These are phyloP conservation scores for Plicaturopsis crispa DNA, from an alignment of 768 basidiomycete species.

Conservation along the genomic window DNA sequence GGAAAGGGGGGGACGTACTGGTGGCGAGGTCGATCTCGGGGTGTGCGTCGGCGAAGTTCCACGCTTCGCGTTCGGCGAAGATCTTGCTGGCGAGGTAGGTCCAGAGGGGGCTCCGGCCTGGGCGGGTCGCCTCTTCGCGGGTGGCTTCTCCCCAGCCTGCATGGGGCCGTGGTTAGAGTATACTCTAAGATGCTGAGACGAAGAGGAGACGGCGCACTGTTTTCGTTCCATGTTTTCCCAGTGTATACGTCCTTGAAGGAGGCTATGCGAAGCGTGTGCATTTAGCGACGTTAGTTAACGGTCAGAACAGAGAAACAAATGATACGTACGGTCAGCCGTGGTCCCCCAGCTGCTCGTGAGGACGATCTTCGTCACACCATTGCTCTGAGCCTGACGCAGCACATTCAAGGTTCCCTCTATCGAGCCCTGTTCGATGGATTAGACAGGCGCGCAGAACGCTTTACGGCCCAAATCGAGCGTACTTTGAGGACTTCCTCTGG, in stretches of 20 bases:
- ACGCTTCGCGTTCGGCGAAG: conserved; percentile 3
- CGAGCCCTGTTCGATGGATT: conserved; percentile 4
- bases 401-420: conserved; percentile 5
- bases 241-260: no score
- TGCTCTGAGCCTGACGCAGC: conserved; percentile 7
- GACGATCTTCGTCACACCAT: conserved; percentile 8
- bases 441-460: no score
- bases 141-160: conserved; percentile 8
- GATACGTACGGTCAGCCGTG: conserved; percentile 6
- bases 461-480: no score
- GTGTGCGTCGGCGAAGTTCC: conserved; percentile 5
- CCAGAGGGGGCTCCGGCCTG: conserved; percentile 1
- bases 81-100: conserved; percentile 4
- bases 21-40: no score
- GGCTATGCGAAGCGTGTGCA: no score
- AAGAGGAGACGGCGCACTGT: no score
- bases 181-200: no score
- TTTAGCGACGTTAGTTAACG: no score
- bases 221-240: no score
- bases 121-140: conserved; percentile 2
- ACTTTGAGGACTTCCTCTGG: conserved; percentile 1
- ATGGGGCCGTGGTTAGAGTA: background rate
- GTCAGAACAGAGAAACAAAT: no score
- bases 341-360: conserved; percentile 6
- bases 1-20: no score